Base-by-base conservation (phyloP, 805 yeast species). In the Cyberlindnera mycetangii region DNA sequence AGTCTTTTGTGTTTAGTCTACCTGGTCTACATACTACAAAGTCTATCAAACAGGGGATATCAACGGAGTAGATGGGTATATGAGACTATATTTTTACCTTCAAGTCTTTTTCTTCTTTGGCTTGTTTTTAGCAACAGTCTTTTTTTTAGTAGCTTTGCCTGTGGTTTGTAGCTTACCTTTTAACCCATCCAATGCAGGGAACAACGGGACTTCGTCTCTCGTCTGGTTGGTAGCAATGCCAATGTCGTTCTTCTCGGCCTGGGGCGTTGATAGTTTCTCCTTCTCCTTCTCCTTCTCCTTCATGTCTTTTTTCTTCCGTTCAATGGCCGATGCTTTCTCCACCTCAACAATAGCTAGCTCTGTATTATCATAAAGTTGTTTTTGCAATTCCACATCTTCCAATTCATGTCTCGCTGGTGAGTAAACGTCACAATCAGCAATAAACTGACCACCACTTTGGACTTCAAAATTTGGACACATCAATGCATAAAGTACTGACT, bases 261-360 rank as follows among this genome's bases (percentile, higher is more conserved):
- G 44, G n/a, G n/a, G n/a, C n/a, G n/a, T n/a, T n/a, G n/a, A n/a
- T 41, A 41, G 24, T 32, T 37, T 40, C 41, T 36, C 45, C 44
- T 11, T 22, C 17, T 19, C n/a, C 32, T 42, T 22, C 7, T 16
- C 31, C 7, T 22, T 45, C 22, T 42, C 38, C 49, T 54, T 48
- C 17, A 20, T 5, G 32, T 51, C 67, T n/a, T 53, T 54, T 31
- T 52, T 61, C 56, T 83, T 85, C 39, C 93, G 68, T 56, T 76
- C 82, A 4, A 78, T 65, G 0, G 95, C 96, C 32, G 88, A 76
- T 47, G 71, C 72, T 63, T 78, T 85, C 61, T 92, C 98, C 20
- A 85, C 61, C 9, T 61, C 64, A 5, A 68, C 76, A 33, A 92
- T 79, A 28, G 74, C 59, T 44, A 69, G 66, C 41, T 70, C 83